Evolutionary conservation across 805 yeast genomes (phyloP).

Genomic region (Ogataea kodamae): DNA sequence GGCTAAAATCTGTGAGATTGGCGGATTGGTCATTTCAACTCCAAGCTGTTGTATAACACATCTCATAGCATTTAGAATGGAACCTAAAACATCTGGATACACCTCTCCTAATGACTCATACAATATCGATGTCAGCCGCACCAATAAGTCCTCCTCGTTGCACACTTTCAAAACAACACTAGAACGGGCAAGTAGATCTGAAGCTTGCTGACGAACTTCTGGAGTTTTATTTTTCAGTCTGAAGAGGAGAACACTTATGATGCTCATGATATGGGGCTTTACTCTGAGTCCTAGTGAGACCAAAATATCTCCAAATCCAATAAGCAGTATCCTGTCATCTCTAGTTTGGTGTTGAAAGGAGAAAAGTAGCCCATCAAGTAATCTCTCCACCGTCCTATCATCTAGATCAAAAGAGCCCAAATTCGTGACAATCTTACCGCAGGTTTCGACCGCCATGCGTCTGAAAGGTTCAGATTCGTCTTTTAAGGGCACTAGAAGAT

Average conservation of each 20-base stretch:
- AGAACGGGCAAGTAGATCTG: conserved; percentile 65
- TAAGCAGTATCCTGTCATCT: conserved; percentile 51
- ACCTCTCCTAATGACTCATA: conserved; percentile 94
- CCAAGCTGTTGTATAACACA: conserved; percentile 61
- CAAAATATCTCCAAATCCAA: conserved; percentile 62
- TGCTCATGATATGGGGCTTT: conserved; percentile 67
- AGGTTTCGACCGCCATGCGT: conserved; percentile 71
- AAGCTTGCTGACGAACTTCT: conserved; percentile 77
- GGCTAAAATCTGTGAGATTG: conserved; percentile 77
- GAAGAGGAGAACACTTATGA: conserved; percentile 68
- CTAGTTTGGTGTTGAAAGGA: conserved; percentile 76
- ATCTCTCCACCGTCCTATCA: conserved; percentile 52
- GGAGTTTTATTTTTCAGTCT: conserved; percentile 69
- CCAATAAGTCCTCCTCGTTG: conserved; percentile 57
- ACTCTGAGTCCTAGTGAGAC: conserved; percentile 59
- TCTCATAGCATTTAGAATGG: conserved; percentile 69
- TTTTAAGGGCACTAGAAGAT: conserved; percentile 55
- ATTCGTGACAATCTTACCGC: conserved; percentile 49
- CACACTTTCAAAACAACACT: conserved; percentile 67
- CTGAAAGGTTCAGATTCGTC: conserved; percentile 83
- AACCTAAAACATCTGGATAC: conserved; percentile 89
- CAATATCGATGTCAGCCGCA: conserved; percentile 67
- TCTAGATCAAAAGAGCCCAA: conserved; percentile 59
- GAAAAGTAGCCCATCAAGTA: conserved; percentile 75
- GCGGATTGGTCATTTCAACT: conserved; percentile 66